phyloP scores from a whole-genome alignment of 495 filamentous ascomycete genomes.

The Apiosordaria backusii region DNA sequence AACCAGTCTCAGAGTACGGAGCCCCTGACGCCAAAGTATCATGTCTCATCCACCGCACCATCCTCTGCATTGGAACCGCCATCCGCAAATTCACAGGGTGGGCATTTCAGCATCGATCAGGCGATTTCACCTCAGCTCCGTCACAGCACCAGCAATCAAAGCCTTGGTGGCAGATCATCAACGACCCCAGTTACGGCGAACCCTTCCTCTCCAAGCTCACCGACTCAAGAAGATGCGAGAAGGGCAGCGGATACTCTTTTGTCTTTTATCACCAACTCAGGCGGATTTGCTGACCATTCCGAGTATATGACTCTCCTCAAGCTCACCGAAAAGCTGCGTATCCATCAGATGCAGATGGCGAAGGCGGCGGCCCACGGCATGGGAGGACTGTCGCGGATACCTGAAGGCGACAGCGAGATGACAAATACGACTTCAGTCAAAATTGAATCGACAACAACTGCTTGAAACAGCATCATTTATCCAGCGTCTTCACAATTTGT shows the following conservation, averaged over 20 bases:
- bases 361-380: conserved; percentile 50
- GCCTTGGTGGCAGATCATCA: conserved; percentile 44
- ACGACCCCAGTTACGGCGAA: conserved; percentile 40
- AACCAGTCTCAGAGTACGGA: conserved; percentile 60
- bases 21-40: conserved; percentile 62
- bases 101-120: conserved; percentile 51
- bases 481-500: neutral
- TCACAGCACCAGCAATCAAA: conserved; percentile 53
- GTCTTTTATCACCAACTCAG: conserved; percentile 68
- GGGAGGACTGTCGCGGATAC: conserved; percentile 66
- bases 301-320: conserved; percentile 82
- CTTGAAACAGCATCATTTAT: conserved; percentile 4
- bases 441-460: conserved; percentile 24
- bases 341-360: conserved; percentile 56
- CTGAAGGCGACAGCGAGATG: conserved; percentile 57
- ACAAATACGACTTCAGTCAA: conserved; percentile 22
- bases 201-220: conserved; percentile 55
- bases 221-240: conserved; percentile 85
- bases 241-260: conserved; percentile 82
- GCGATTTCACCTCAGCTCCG: conserved; percentile 50
- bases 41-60: conserved; percentile 52
- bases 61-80: conserved; percentile 70
- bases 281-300: conserved; percentile 68
- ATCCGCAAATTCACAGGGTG: conserved; percentile 52
- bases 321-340: conserved; percentile 81